Percentiles rank a stretch among this genome's conserved stretches.
phyloP scores from a whole-genome alignment of 805 yeast genomes.

The Lachancea lanzarotensis region DNA sequence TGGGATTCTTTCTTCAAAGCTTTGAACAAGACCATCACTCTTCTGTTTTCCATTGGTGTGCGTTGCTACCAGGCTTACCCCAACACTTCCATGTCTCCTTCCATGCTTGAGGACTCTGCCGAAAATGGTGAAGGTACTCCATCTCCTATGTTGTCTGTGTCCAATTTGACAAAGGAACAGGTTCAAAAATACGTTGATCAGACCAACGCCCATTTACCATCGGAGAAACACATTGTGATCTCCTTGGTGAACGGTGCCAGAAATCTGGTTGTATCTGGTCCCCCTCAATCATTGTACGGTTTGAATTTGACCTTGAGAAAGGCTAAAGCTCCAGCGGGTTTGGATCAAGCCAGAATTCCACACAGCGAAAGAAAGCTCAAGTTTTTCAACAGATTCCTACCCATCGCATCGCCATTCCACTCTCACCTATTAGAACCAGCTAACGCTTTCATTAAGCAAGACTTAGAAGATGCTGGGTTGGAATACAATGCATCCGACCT shows the following conservation, averaged over 20 bases:
- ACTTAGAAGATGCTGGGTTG: conserved; percentile 53
- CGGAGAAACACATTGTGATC: conserved; percentile 81
- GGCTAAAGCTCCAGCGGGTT: conserved; percentile 89
- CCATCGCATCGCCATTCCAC: conserved; percentile 96
- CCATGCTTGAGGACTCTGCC: conserved; percentile 83
- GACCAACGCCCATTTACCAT: conserved; percentile 91
- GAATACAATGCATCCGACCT: conserved; percentile 50
- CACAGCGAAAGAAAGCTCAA: conserved; percentile 88
- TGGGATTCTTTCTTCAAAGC: conserved; percentile 78
- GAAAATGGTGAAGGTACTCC: conserved; percentile 95
- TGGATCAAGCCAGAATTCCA: conserved; percentile 94
- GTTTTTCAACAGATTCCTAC: conserved; percentile 88
- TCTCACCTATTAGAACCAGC: conserved; percentile 77
- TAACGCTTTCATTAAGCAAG: conserved; percentile 56
- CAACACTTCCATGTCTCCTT: conserved; percentile 88
- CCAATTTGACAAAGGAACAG: conserved; percentile 77
- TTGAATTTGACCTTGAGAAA: conserved; percentile 85
- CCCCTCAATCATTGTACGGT: conserved; percentile 97
- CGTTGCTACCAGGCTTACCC: conserved; percentile 89
- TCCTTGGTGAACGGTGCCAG: conserved; percentile 94
- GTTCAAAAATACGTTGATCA: conserved; percentile 72
- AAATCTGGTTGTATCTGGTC: conserved; percentile 93
- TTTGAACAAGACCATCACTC: conserved; percentile 70
- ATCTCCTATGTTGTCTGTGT: conserved; percentile 92
- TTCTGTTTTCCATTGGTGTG: conserved; percentile 89